A percentile compares a stretch with the other conserved stretches of the same genome.
phyloP scores from a whole-genome alignment of 2,329 filamentous ascomycete genomes.

The Talaromyces sp. region DNA sequence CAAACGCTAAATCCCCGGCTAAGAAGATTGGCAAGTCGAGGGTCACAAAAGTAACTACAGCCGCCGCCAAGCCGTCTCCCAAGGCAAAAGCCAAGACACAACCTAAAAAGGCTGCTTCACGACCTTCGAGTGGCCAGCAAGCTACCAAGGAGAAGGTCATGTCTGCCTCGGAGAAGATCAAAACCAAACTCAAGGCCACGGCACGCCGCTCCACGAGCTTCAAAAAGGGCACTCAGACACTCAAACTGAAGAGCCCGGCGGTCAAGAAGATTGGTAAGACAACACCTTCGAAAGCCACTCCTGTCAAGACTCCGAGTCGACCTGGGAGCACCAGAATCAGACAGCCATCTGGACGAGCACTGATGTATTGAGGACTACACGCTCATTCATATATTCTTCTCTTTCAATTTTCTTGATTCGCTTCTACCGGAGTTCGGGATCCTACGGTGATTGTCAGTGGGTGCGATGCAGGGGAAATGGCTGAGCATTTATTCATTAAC shows the following conservation, averaged over 20 bases:
- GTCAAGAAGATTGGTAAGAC: slow-evolving; percentile 5
- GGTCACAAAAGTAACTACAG: slow-evolving; percentile 15
- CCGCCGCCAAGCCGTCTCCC: slow-evolving; percentile 12
- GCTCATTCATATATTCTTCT: background rate
- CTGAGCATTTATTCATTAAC: background rate
- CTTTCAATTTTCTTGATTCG: background rate
- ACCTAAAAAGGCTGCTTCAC: background rate
- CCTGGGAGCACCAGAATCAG: slow-evolving; percentile 1
- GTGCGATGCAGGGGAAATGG: background rate
- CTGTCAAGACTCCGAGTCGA: slow-evolving; percentile 5
- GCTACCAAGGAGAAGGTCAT: slow-evolving; percentile 1
- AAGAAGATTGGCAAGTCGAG: slow-evolving; percentile 18
- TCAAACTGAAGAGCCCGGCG: slow-evolving; percentile 7
- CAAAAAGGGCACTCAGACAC: slow-evolving; percentile 9
- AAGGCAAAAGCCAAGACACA: slow-evolving; percentile 5
- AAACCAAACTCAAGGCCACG: slow-evolving; percentile 10
- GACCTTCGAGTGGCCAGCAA: background rate
- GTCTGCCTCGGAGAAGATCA: slow-evolving; percentile 11
- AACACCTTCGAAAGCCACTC: slow-evolving; percentile 6
- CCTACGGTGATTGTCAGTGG: background rate
- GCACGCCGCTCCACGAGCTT: slow-evolving; percentile 11
- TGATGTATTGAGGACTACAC: background rate
- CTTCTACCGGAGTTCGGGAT: background rate
- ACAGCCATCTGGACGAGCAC: background rate
- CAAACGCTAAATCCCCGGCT: slow-evolving; percentile 13